Conservation (phyloP, 2,329 filamentous ascomycete species). For the Verticillium isaacii region DNA sequence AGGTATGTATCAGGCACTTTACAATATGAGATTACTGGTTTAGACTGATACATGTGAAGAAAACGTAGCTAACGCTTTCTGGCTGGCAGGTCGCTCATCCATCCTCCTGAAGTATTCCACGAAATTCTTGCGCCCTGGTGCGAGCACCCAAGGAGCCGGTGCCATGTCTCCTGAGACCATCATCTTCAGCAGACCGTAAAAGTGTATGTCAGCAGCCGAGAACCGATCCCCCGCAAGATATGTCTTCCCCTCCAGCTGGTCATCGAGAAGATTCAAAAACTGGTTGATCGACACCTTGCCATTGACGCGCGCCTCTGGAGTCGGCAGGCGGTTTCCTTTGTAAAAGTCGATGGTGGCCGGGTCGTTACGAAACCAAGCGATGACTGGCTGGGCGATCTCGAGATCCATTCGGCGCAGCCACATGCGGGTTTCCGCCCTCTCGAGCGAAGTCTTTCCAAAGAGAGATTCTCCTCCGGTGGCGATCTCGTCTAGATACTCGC, state of each 20-base stretch:
- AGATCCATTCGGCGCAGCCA: constrained; percentile 7
- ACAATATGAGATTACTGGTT: too few relatives aligned
- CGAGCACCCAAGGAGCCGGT: not conserved
- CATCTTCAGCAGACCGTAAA: not conserved
- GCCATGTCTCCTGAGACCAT: not conserved
- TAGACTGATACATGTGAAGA: too few relatives aligned
- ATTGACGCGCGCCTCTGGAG: constrained; percentile 1
- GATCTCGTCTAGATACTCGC: constrained; percentile 6
- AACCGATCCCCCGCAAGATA: constrained; percentile 1
- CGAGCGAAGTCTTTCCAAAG: not conserved
- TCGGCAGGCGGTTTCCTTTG: constrained; percentile 3
- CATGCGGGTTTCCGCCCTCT: constrained; percentile 6
- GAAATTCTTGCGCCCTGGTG: not conserved
- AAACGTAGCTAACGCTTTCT: not conserved
- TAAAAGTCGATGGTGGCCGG: constrained; percentile 4
- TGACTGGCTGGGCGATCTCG: constrained; percentile 3
- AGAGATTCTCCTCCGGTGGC: constrained; percentile 1
- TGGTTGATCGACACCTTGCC: constrained; percentile 5
- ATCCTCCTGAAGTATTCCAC: not conserved
- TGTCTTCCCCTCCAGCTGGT: constrained; percentile 4
- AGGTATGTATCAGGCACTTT: too few relatives aligned
- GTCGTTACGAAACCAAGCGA: constrained; percentile 3
- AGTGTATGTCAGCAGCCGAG: constrained; percentile 4
- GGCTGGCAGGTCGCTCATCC: not conserved
- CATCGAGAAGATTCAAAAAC: constrained; percentile 2